Conservation (phyloP, 2,329 filamentous ascomycete species). For the Paracamarosporium sp. region DNA sequence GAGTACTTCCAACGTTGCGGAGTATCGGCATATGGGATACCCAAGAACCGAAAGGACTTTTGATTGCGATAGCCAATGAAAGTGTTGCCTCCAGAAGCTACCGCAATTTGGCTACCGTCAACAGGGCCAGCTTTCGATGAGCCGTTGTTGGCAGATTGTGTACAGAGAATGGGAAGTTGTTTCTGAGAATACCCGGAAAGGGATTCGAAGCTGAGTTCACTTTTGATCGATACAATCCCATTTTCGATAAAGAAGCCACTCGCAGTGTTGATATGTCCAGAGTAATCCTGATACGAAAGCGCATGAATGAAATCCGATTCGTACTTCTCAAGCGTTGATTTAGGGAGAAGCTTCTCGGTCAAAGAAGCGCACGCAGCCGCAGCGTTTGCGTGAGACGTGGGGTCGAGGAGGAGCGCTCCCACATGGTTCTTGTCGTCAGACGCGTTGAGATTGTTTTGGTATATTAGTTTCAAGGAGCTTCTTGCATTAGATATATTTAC, state of each 20-base stretch:
- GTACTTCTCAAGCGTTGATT: slow-evolving; percentile 50
- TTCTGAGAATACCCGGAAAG: slow-evolving; percentile 28
- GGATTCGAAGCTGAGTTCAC: slow-evolving; percentile 43
- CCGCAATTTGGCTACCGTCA: slow-evolving; percentile 41
- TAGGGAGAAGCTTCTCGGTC: slow-evolving; percentile 56
- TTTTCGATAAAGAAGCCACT: slow-evolving; percentile 53
- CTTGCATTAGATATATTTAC: slow-evolving; percentile 32
- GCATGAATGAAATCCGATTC: slow-evolving; percentile 54
- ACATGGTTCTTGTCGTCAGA: slow-evolving; percentile 61
- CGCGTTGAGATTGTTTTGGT: slow-evolving; percentile 62
- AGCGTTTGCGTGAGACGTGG: slow-evolving; percentile 47
- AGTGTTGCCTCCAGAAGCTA: slow-evolving; percentile 53
- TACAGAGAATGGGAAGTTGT: slow-evolving; percentile 58
- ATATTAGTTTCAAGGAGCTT: slow-evolving; percentile 58
- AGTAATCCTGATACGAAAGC: slow-evolving; percentile 55
- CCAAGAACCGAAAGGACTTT: slow-evolving; percentile 56
- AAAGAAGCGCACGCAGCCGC: slow-evolving; percentile 54
- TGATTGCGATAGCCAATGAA: slow-evolving; percentile 61
- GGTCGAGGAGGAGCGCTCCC: slow-evolving; percentile 58
- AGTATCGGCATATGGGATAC: slow-evolving; percentile 55
- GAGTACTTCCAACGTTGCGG: slow-evolving; percentile 57
- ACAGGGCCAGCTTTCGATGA: slow-evolving; percentile 28
- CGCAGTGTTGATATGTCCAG: slow-evolving; percentile 42
- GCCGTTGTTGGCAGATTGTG: slow-evolving; percentile 54
- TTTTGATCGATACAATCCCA: slow-evolving; percentile 48